phyloP scores from a whole-genome alignment of 257 asterid genomes.

The Penstemon barbatus region DNA sequence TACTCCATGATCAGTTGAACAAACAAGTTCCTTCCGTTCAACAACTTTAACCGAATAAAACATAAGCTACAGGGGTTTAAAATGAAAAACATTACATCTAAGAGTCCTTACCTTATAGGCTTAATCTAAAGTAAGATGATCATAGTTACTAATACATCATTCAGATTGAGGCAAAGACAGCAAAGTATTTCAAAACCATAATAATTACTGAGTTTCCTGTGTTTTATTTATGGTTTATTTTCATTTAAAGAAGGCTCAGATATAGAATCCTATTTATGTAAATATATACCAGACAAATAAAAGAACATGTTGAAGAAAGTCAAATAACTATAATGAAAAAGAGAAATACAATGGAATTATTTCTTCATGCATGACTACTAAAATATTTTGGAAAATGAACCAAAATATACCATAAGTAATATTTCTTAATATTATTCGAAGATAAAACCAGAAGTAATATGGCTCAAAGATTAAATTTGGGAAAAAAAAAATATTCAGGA shows the following conservation, averaged over 20 bases:
- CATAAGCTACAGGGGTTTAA: background rate
- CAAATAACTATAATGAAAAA: background rate
- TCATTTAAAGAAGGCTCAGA: background rate
- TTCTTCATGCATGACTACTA: background rate
- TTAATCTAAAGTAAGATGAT: background rate
- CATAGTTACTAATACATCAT: no score
- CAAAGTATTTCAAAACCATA: background rate
- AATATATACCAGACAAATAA: background rate
- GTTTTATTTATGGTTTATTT: background rate
- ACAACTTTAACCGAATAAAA: background rate
- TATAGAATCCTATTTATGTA: background rate
- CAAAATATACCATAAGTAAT: conserved; percentile 6
- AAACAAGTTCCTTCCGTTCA: background rate
- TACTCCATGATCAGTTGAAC: background rate
- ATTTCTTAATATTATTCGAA: conserved; percentile 3
- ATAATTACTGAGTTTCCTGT: background rate
- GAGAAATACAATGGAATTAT: background rate
- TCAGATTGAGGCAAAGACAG: background rate
- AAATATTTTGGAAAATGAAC: conserved; percentile 5
- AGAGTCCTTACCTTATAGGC: background rate
- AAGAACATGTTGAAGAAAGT: background rate
- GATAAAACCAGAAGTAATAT: background rate
- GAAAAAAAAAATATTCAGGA: background rate
- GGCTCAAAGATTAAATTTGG: background rate
- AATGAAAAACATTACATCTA: background rate